Conservation (phyloP, 441 rosid species). For the Erodium texanum region DNA sequence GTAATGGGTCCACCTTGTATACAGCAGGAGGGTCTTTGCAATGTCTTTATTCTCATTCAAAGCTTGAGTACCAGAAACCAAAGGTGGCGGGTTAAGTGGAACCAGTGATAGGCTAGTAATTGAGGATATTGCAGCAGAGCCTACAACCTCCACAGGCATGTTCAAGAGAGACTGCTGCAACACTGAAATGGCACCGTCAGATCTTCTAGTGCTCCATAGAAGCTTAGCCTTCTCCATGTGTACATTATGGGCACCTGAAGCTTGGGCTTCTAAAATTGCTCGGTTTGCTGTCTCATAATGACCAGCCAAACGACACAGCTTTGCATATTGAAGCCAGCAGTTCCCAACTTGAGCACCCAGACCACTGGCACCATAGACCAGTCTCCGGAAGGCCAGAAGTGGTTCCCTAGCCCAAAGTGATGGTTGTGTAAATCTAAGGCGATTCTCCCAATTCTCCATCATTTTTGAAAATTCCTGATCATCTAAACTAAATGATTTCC, state of each 20-base stretch:
- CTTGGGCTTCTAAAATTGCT: slow-evolving; percentile 93
- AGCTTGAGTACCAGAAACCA: slow-evolving; percentile 43
- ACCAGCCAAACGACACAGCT: slow-evolving; percentile 97
- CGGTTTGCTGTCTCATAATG: slow-evolving; percentile 94
- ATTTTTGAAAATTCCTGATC: slow-evolving; percentile 55
- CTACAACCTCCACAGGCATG: slow-evolving; percentile 83
- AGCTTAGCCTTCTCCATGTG: slow-evolving; percentile 98
- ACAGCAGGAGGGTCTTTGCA: slow-evolving; percentile 93
- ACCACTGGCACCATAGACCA: slow-evolving; percentile 76
- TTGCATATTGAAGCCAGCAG: slow-evolving; percentile 98
- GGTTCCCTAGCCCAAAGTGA: slow-evolving; percentile 98
- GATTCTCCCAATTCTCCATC: slow-evolving; percentile 79
- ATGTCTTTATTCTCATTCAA: slow-evolving; percentile 56
- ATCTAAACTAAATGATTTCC: slow-evolving; percentile 52
- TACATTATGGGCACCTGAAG: slow-evolving; percentile 85
- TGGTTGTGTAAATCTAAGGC: slow-evolving; percentile 85
- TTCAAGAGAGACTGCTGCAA: slow-evolving; percentile 86
- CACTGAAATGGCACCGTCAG: slow-evolving; percentile 91
- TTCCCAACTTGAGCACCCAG: slow-evolving; percentile 90
- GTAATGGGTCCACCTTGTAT: slow-evolving; percentile 90
- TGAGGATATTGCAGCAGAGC: slow-evolving; percentile 62
- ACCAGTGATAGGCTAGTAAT: slow-evolving; percentile 74
- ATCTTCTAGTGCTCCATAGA: slow-evolving; percentile 83
- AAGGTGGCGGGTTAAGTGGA: slow-evolving; percentile 63
- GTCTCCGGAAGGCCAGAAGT: slow-evolving; percentile 81